Conservation (phyloP, 805 yeast genomes). For the Wickerhamiella azyma region DNA sequence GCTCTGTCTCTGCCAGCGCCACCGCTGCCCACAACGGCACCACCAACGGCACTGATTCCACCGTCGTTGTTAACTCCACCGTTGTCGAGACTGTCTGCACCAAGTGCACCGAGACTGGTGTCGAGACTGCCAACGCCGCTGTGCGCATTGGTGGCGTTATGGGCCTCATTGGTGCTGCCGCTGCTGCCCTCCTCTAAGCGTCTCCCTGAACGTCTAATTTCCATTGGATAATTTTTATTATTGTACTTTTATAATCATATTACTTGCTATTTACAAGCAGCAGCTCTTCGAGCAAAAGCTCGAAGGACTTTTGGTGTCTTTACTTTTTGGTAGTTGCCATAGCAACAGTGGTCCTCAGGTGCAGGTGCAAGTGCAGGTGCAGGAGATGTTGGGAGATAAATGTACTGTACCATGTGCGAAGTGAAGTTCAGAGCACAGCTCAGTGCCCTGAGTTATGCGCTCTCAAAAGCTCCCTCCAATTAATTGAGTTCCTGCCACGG, state of each 20-base stretch:
- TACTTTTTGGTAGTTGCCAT: no score
- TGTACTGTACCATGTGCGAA: no score
- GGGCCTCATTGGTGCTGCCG: constrained; percentile 4
- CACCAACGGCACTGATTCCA: background rate
- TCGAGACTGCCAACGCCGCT: constrained; percentile 5
- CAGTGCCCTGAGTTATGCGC: no score
- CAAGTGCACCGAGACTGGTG: constrained; percentile 4
- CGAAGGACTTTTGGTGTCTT: no score
- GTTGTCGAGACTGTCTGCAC: constrained; percentile 8
- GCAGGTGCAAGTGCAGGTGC: no score
- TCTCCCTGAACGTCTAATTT: background rate
- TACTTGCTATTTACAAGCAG: no score
- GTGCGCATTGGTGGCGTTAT: constrained; percentile 1
- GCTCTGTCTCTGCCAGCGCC: background rate
- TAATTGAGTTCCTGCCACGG: no score
- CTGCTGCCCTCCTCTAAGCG: constrained; percentile 5
- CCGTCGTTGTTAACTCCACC: constrained; percentile 1
- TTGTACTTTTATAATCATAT: background rate
- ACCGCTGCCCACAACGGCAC: background rate
- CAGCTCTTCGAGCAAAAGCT: no score
- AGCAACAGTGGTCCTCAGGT: no score
- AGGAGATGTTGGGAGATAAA: no score
- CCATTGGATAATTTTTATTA: background rate
- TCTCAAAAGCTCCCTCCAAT: no score
- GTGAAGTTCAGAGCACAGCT: no score